Conservation (phyloP, 225 moss, liverwort and hornwort genomes). For the Marchantia polymorpha region DNA sequence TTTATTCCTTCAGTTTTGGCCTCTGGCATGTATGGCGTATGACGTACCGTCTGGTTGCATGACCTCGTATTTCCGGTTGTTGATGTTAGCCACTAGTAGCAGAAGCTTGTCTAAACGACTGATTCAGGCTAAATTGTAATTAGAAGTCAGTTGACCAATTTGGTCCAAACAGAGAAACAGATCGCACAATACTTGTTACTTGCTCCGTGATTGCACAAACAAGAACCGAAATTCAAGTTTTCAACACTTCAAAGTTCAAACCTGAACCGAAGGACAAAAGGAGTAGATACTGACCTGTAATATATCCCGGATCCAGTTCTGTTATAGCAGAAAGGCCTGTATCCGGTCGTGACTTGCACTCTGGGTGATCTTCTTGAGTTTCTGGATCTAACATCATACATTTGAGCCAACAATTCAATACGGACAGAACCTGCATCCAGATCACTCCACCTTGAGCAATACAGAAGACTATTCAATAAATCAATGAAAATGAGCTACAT, state of each 20-base stretch:
- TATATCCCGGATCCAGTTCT: conserved; percentile 94
- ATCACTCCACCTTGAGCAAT: background rate
- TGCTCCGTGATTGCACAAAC: background rate
- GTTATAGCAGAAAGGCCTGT: conserved; percentile 94
- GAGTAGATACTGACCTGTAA: conserved; percentile 57
- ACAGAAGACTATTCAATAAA: background rate
- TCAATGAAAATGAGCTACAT: background rate
- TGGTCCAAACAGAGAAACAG: too few relatives aligned
- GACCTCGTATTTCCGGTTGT: too few relatives aligned
- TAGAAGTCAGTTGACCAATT: too few relatives aligned
- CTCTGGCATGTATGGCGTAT: too few relatives aligned
- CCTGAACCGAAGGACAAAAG: background rate
- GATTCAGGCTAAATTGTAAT: too few relatives aligned
- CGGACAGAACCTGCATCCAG: conserved; percentile 70
- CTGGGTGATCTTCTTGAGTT: conserved; percentile 84
- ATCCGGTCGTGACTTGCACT: conserved; percentile 98
- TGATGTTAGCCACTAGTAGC: too few relatives aligned
- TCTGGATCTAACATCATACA: conserved; percentile 86
- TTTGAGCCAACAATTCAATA: conserved; percentile 94
- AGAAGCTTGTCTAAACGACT: too few relatives aligned
- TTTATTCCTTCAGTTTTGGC: too few relatives aligned
- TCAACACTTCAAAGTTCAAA: background rate
- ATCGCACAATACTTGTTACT: too few relatives aligned
- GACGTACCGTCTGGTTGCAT: too few relatives aligned
- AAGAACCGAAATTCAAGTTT: background rate